Evolutionary conservation across 495 filamentous ascomycete species (phyloP).

Genomic region (Tuber magnatum): DNA sequence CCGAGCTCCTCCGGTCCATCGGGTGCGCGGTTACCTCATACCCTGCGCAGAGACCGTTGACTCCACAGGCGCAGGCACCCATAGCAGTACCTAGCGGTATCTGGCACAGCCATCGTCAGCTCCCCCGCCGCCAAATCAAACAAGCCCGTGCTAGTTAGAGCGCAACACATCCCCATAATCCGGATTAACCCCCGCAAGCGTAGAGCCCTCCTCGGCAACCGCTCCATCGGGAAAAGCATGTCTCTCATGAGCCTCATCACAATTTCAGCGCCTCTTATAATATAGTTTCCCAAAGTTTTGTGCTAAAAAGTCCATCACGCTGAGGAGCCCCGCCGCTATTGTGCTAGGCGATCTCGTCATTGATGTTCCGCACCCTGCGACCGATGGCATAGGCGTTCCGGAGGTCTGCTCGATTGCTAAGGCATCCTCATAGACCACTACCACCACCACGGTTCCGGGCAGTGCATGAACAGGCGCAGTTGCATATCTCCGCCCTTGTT

Average conservation of each 20-base stretch:
- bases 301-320: slow-evolving; percentile 53
- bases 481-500: too few species aligned
- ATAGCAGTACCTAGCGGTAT: slow-evolving; percentile 39
- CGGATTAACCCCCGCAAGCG: slow-evolving; percentile 43
- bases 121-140: background rate
- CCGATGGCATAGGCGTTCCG: too few species aligned
- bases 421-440: too few species aligned
- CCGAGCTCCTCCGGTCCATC: slow-evolving; percentile 18
- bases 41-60: slow-evolving; percentile 26
- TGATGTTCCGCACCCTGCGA: too few species aligned
- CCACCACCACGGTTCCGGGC: too few species aligned
- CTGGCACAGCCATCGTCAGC: background rate
- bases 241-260: slow-evolving; percentile 29
- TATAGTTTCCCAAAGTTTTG: slow-evolving; percentile 46
- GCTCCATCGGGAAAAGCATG: slow-evolving; percentile 49
- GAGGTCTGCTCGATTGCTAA: too few species aligned
- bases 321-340: slow-evolving; percentile 54
- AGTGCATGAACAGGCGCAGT: too few species aligned
- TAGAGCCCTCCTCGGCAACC: slow-evolving; percentile 45
- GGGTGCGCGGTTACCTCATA: slow-evolving; percentile 17
- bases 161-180: slow-evolving; percentile 21
- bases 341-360: slow-evolving; percentile 60
- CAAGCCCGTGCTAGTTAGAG: background rate
- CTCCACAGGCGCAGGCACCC: slow-evolving; percentile 29
- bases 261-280: slow-evolving; percentile 51